Base-by-base conservation (phyloP, 2,329 filamentous ascomycete species). In the Fusarium illudens region DNA sequence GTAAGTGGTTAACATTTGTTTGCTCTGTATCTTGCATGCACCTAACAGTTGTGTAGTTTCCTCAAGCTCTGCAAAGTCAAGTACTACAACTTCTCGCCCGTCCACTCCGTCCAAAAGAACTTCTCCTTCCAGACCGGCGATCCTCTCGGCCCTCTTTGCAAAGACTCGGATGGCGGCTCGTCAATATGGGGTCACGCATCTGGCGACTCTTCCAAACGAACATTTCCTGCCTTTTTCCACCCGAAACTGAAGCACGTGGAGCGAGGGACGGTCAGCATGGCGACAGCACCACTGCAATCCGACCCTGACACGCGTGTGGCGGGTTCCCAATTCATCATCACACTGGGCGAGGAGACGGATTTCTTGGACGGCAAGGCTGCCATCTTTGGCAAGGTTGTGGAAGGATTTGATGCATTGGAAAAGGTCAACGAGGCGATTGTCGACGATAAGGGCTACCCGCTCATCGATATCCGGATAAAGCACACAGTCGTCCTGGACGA, bases 61-160 rank as follows among this genome's bases (percentile, higher is more conserved):
- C 84, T 99, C 60, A 98, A 99, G 86, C 92, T 99, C 73, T 97
- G 96, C 88, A 98, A 98, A 83, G 85, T 94, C 81, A 99, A 97
- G 83, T 99, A 98, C 83, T 99, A 97, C 89, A 98, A 98, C 83
- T 98, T 96, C 79, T 90, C 94, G 6, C 96, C 95, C 25, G 83
- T 98, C 57, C 93, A 97, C 82, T 94, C 91, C 71, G 88, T 99
- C 34, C 96, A 97, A 77, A 96, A 95, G 78, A 90, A 93, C 80
- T 98, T 97, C 81, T 97, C 94, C 64, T 97, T 97, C 80, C 95
- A 98, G 80, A 96, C 93, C 30, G 95, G 95, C 77, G 96, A 98
- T 75, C 95, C 95, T 12, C 89, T 98, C 55, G 95, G 96, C 12
- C 95, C 94, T 12, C 88, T 91, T 60, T 92, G 93, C 13, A 83